Percentiles rank a stretch among this genome's conserved stretches.
Conservation (phyloP, 495 filamentous ascomycete genomes). For the Aspergillus biplanus region DNA sequence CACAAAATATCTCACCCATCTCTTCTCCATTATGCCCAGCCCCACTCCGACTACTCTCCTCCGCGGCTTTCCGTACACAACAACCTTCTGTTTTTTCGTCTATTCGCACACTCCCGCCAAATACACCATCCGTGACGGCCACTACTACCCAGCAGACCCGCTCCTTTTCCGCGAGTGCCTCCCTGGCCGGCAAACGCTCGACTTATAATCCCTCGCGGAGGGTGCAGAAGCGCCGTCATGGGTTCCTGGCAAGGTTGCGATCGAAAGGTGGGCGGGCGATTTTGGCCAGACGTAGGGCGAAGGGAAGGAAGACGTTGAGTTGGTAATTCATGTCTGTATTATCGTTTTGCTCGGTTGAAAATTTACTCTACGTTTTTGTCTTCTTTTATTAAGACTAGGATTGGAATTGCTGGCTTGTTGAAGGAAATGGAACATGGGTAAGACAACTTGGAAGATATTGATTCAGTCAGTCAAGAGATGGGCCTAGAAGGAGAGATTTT, state of each 20-base stretch:
- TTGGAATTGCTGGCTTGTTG: background rate
- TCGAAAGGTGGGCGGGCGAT: constrained; percentile 59
- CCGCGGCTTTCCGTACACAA: constrained; percentile 17
- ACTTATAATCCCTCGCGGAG: constrained; percentile 70
- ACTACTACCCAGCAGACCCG: constrained; percentile 39
- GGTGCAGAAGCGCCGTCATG: constrained; percentile 72
- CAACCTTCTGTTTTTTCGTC: constrained; percentile 14
- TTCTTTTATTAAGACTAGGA: constrained; percentile 2
- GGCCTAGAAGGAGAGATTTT: background rate
- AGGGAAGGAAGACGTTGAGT: constrained; percentile 65
- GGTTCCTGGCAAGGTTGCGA: constrained; percentile 64
- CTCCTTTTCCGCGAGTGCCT: constrained; percentile 46
- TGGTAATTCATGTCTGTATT: constrained; percentile 38
- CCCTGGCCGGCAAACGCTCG: constrained; percentile 56
- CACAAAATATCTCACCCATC: background rate
- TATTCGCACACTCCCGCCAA: constrained; percentile 28
- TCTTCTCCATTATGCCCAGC: background rate
- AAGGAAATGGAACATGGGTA: background rate
- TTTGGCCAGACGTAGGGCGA: constrained; percentile 59
- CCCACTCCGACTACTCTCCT: constrained; percentile 10
- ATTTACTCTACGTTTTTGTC: background rate
- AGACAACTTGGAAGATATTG: background rate
- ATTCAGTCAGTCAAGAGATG: background rate
- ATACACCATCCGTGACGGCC: constrained; percentile 40
- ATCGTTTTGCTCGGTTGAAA: background rate